These are phyloP conservation scores for Mycena olivaceomarginata DNA, from an alignment of 768 basidiomycete species.

Conservation along the genomic window DNA sequence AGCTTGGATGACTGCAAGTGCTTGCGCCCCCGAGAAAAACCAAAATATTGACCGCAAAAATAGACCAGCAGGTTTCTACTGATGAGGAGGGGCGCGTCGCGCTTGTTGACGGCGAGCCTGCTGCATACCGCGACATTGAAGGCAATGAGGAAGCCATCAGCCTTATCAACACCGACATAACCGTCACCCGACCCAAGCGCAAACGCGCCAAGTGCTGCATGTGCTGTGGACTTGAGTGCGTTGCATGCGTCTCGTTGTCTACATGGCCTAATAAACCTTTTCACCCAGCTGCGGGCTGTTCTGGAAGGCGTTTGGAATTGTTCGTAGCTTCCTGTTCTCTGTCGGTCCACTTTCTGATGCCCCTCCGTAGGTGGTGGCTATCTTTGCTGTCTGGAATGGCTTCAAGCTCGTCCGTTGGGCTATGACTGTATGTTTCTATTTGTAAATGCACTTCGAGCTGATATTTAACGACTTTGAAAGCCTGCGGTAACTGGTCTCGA, in stretches of 20 bases:
- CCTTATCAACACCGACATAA: conserved; percentile 57
- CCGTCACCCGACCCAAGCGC: conserved; percentile 54
- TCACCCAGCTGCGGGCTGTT: conserved; percentile 67
- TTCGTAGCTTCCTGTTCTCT: conserved; percentile 41
- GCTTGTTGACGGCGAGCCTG: conserved; percentile 43
- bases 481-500: conserved; percentile 71
- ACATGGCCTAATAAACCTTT: not conserved
- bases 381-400: conserved; percentile 63
- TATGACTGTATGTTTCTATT: conserved; percentile 60
- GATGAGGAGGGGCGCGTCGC: conserved; percentile 65
- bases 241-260: conserved; percentile 29
- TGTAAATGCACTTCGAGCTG: not conserved
- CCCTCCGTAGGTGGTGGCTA: conserved; percentile 44
- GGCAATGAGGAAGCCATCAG: conserved; percentile 54
- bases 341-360: not conserved
- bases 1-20: conserved; percentile 67
- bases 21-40: not conserved
- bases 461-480: conserved; percentile 51
- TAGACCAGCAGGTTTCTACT: conserved; percentile 64
- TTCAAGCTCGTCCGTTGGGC: conserved; percentile 69
- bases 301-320: conserved; percentile 74
- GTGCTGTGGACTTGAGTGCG: conserved; percentile 72
- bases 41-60: not conserved
- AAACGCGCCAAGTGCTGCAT: conserved; percentile 64
- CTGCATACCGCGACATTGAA: conserved; percentile 43